Evolutionary conservation across 2,329 filamentous ascomycete species (phyloP).

Genomic region (Fusarium sp.): DNA sequence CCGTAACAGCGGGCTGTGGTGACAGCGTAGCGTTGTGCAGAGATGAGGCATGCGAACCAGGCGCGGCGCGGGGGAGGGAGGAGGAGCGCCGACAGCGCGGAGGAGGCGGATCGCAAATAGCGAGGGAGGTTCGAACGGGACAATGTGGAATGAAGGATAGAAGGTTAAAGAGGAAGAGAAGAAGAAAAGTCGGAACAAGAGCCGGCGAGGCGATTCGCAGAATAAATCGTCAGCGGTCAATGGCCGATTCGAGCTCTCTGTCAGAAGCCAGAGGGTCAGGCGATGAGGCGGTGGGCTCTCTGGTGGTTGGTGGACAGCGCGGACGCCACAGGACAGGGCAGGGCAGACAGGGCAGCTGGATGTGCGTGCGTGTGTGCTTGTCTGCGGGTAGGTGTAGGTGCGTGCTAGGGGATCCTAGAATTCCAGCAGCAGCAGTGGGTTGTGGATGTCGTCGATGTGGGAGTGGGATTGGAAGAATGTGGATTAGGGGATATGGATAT

Average conservation of each 20-base stretch:
- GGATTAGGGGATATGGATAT: constrained; percentile 20
- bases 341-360: background rate
- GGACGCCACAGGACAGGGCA: constrained; percentile 25
- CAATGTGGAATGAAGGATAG: background rate
- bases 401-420: constrained; percentile 1
- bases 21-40: constrained; percentile 45
- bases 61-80: constrained; percentile 33
- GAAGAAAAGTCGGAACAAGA: constrained; percentile 3
- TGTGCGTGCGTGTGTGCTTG: background rate
- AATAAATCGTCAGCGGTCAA: constrained; percentile 37
- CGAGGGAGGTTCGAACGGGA: background rate
- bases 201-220: constrained; percentile 42
- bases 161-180: background rate
- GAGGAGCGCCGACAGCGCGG: constrained; percentile 27
- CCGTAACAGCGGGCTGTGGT: constrained; percentile 37
- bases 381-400: background rate
- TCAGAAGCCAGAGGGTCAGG: constrained; percentile 31
- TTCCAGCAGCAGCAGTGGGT: constrained; percentile 10
- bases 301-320: constrained; percentile 27
- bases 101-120: constrained; percentile 23
- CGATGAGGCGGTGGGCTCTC: constrained; percentile 37
- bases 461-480: constrained; percentile 18
- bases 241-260: constrained; percentile 28
- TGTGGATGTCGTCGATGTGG: constrained; percentile 6
- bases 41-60: constrained; percentile 49